phyloP scores from a whole-genome alignment of 805 yeast genomes.

The Candida silvicultrix region DNA sequence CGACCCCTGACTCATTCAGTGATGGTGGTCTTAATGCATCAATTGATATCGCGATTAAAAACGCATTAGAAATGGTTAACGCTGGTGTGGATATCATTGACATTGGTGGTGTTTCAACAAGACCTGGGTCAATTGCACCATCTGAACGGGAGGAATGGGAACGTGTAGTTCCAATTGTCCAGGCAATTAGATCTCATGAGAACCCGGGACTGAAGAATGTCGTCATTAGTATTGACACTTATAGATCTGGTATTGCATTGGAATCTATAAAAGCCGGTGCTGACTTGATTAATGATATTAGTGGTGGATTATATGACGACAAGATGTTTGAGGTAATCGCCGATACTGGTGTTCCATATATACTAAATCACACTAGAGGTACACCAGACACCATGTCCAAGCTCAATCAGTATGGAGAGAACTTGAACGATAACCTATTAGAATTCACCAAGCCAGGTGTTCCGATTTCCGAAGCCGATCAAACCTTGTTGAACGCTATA shows the following conservation, averaged over 20 bases:
- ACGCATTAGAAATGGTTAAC: conserved; percentile 42
- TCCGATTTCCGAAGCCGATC: conserved; percentile 22
- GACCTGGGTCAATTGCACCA: conserved; percentile 73
- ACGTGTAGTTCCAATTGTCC: conserved; percentile 66
- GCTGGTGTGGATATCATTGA: conserved; percentile 77
- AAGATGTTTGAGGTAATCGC: conserved; percentile 67
- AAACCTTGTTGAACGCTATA: conserved; percentile 45
- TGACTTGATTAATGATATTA: conserved; percentile 86
- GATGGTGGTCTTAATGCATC: conserved; percentile 64
- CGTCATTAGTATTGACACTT: conserved; percentile 83
- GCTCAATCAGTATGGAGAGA: conserved; percentile 46
- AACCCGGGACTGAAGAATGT: conserved; percentile 32
- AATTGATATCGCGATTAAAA: conserved; percentile 33
- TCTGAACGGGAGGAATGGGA: conserved; percentile 57
- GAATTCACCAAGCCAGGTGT: conserved; percentile 26
- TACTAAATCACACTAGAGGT: conserved; percentile 84
- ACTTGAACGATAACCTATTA: conserved; percentile 28
- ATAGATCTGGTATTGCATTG: conserved; percentile 67
- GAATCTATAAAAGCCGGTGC: conserved; percentile 71
- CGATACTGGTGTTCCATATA: conserved; percentile 63
- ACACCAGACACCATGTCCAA: conserved; percentile 65
- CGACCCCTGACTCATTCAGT: conserved; percentile 93
- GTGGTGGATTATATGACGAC: conserved; percentile 70
- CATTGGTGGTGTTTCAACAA: conserved; percentile 91
- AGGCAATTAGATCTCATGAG: conserved; percentile 44